Conservation (phyloP, 257 asterid species). For the Solanum sitiens region DNA sequence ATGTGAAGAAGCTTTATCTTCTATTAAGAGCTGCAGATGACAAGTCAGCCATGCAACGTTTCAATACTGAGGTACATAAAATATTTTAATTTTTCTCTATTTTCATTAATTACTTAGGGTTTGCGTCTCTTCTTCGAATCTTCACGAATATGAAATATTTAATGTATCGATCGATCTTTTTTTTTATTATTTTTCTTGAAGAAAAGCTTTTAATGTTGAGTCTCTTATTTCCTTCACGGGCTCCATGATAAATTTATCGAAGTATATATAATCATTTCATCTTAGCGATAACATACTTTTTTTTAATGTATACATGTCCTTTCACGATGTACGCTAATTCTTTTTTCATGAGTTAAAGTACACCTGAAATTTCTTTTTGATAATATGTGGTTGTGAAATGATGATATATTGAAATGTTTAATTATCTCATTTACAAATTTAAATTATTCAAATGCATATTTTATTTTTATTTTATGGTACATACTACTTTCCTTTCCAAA, state of each 20-base stretch:
- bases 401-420: background rate
- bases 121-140: too few relatives aligned
- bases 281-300: background rate
- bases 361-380: background rate
- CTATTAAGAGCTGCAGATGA: slow-evolving; percentile 71
- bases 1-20: slow-evolving; percentile 73
- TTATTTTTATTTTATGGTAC: background rate
- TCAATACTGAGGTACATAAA: slow-evolving; percentile 51
- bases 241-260: background rate
- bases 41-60: slow-evolving; percentile 55
- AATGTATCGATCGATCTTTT: background rate
- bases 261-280: background rate
- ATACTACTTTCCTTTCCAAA: background rate
- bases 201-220: background rate
- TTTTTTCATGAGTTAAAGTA: background rate
- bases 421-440: background rate
- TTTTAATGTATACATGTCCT: too few relatives aligned
- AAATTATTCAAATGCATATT: background rate
- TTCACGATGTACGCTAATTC: too few relatives aligned
- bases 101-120: background rate
- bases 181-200: background rate
- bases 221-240: too few relatives aligned
- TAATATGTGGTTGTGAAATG: background rate
- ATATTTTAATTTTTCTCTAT: background rate
- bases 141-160: background rate